A percentile compares a stretch with the other conserved stretches of the same genome.
These are phyloP conservation scores for Lactarius deliciosus DNA, from an alignment of 768 basidiomycete species.

Conservation along the genomic window DNA sequence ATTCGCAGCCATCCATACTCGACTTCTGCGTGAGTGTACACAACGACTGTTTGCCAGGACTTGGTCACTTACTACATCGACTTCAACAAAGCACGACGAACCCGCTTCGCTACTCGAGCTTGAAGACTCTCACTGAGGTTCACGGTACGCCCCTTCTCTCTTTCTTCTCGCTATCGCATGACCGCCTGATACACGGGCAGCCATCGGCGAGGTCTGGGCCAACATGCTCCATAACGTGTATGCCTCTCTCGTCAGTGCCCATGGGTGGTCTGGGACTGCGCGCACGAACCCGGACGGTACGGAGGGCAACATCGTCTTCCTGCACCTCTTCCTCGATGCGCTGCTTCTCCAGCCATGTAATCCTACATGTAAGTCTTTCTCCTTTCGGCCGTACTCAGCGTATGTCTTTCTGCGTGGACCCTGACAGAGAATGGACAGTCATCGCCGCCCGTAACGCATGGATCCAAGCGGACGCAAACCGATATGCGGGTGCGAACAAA, in stretches of 20 bases:
- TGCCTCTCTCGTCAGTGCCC: constrained; percentile 34
- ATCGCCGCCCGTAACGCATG: constrained; percentile 48
- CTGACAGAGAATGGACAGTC: constrained; percentile 34
- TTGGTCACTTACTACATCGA: too few relatives aligned
- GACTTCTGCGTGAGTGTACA: too few relatives aligned
- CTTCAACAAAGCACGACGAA: too few relatives aligned
- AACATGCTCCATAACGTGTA: constrained; percentile 44
- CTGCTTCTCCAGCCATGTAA: constrained; percentile 49
- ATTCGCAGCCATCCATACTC: too few relatives aligned
- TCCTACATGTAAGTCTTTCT: constrained; percentile 45
- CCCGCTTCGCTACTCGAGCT: too few relatives aligned
- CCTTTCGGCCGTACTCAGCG: neutral
- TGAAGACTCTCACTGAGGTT: too few relatives aligned
- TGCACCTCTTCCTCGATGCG: constrained; percentile 52
- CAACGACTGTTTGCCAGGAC: too few relatives aligned
- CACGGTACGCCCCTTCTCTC: neutral
- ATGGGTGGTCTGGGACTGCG: constrained; percentile 38
- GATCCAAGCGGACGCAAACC: constrained; percentile 53
- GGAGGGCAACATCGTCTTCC: constrained; percentile 51
- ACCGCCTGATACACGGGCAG: constrained; percentile 28
- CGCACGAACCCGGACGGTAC: constrained; percentile 42
- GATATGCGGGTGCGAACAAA: constrained; percentile 46
- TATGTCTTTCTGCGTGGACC: neutral
- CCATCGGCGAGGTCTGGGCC: constrained; percentile 60
- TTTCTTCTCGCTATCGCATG: neutral